Percentiles rank a stretch among this genome's conserved stretches.
phyloP scores from a whole-genome alignment of 2,329 filamentous ascomycete species.

The Paradendryphiella salina region DNA sequence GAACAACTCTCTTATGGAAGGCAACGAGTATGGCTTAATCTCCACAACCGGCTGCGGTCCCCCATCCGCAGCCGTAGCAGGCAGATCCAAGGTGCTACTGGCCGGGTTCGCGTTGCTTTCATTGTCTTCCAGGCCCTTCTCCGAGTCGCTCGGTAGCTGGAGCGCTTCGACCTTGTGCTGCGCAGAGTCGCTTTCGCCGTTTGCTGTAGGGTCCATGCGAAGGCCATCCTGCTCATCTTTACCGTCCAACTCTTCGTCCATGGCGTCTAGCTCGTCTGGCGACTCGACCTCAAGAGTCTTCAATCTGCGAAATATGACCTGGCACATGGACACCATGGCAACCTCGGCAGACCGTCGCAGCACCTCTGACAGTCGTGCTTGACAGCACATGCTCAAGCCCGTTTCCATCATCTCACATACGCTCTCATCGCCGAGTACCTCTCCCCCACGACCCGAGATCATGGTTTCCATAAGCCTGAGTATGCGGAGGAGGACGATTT shows the following conservation, averaged over 20 bases:
- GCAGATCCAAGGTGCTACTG: conserved; percentile 51
- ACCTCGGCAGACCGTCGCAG: conserved; percentile 90
- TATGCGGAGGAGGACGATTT: conserved; percentile 92
- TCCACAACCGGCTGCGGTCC: conserved; percentile 56
- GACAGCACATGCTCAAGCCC: conserved; percentile 94
- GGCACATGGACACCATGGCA: conserved; percentile 98
- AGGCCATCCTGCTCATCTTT: conserved; percentile 67
- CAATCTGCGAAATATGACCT: conserved; percentile 93
- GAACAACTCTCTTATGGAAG: conserved; percentile 92
- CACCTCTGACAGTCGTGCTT: conserved; percentile 86
- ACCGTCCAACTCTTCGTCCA: conserved; percentile 68
- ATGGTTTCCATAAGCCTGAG: conserved; percentile 98
- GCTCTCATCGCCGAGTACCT: conserved; percentile 94
- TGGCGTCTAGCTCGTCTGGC: conserved; percentile 65
- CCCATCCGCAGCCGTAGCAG: conserved; percentile 44
- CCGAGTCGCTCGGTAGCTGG: conserved; percentile 39
- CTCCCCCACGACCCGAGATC: conserved; percentile 89
- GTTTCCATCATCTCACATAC: conserved; percentile 99
- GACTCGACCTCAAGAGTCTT: conserved; percentile 82
- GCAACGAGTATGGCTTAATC: conserved; percentile 87
- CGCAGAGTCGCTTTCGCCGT: conserved; percentile 60
- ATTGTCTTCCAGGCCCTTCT: conserved; percentile 42
- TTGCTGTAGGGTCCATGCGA: conserved; percentile 80
- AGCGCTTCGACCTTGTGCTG: conserved; percentile 43
- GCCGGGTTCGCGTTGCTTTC: conserved; percentile 47